Base-by-base conservation (phyloP, 2,329 filamentous ascomycete genomes). In the Sphaceloma murrayae region DNA sequence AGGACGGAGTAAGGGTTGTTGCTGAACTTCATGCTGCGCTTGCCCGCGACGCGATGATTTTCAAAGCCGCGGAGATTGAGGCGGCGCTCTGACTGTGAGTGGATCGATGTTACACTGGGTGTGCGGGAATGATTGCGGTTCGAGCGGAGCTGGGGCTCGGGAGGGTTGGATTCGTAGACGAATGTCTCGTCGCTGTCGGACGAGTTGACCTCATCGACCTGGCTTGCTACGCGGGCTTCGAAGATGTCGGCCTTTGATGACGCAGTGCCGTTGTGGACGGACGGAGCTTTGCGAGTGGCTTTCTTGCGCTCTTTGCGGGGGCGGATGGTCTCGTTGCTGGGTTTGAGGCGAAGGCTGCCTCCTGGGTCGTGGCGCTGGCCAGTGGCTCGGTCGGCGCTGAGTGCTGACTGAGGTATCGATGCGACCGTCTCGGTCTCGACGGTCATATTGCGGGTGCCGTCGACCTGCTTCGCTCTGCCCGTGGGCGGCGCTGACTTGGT, bases 101-200 rank as follows among this genome's bases (percentile, higher is more conserved):
- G 70, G 54, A 77, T 70, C 9, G 89, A 96, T 3, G 89, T 93
- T 32, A 87, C 84, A 62, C 88, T 96, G 5, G 91, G 91, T 1
- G 91, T 98, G 50, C 91, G 78, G 14, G 89, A 96, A 64, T 96
- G 89, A 62, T 89, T 86, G 49, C 87, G 77, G 51, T 78, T 75
- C 42, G 85, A 84, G 42, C 74, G 68, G 21, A 73, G 63, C 45
- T 65, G 69, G 17, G 70, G 67, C 52, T 80, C 77, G 10, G 74
- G 73, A 7, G 89, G 91, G 57, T 98, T 98, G 18, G 91, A 96
- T 63, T 98, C 91, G 65, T 98, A 98, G 11, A 98, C 91, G 62
- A 96, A 98, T 0, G 91, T 96, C 64, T 96, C 91, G 57, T 95
- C 91, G 1, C 89, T 96, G 61, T 98, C 91, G 5, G 89, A 95